phyloP scores from a whole-genome alignment of 768 basidiomycete species.

The Podaxis sp. region DNA sequence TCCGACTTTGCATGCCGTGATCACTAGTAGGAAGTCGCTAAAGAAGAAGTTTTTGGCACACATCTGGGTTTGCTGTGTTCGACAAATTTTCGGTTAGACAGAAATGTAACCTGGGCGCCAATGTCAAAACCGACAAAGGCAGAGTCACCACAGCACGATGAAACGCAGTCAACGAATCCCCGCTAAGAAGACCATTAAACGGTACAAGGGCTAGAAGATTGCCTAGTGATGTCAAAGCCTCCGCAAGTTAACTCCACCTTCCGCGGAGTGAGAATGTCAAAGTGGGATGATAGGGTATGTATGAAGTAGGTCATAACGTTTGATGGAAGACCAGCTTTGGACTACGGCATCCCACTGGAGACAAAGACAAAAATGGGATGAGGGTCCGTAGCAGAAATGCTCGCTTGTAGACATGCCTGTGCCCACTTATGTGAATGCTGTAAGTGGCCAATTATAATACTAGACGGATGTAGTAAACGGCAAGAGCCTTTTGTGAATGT shows the following conservation, averaged over 20 bases:
- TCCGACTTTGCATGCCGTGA: background rate
- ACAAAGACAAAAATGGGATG: background rate
- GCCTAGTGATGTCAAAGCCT: constrained; percentile 4
- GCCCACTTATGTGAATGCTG: background rate
- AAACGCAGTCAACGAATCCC: background rate
- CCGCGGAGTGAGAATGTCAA: constrained; percentile 9
- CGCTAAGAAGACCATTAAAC: background rate
- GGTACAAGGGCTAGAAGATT: background rate
- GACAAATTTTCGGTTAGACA: background rate
- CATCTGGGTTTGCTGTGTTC: background rate
- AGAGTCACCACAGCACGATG: background rate
- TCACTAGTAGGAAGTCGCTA: background rate
- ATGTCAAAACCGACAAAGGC: background rate
- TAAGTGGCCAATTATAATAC: background rate
- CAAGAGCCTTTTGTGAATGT: background rate
- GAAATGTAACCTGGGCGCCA: background rate
- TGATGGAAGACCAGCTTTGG: background rate
- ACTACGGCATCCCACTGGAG: background rate
- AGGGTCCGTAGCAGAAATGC: background rate
- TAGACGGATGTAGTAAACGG: background rate
- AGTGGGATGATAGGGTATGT: constrained; percentile 5
- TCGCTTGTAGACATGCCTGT: background rate
- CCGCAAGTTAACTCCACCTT: constrained; percentile 6
- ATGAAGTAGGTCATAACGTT: background rate
- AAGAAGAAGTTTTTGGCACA: background rate